phyloP scores from a whole-genome alignment of 495 filamentous ascomycete genomes.

The Glonium stellatum region DNA sequence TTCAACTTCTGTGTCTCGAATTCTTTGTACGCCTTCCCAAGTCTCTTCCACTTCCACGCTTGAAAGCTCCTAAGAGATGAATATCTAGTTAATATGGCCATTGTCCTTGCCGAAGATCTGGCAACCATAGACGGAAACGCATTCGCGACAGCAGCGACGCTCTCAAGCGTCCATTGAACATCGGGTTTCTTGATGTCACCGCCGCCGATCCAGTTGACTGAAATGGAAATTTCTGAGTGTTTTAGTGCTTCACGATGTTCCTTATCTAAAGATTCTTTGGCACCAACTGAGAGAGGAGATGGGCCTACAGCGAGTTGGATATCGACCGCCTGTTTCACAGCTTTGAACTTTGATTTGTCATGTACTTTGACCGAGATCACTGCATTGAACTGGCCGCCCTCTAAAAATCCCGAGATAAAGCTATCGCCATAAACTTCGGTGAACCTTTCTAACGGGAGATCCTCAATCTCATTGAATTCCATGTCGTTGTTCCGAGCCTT shows the following conservation, averaged over 20 bases:
- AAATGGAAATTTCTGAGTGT: slow-evolving; percentile 33
- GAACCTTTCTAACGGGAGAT: slow-evolving; percentile 28
- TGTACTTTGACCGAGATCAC: slow-evolving; percentile 34
- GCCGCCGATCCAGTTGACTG: slow-evolving; percentile 37
- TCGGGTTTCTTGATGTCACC: slow-evolving; percentile 34
- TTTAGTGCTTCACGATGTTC: slow-evolving; percentile 28
- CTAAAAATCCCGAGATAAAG: slow-evolving; percentile 36
- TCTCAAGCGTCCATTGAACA: slow-evolving; percentile 31
- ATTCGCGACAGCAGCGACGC: slow-evolving; percentile 30
- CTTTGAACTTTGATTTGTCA: slow-evolving; percentile 31
- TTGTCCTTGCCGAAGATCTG: slow-evolving; percentile 30
- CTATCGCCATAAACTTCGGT: slow-evolving; percentile 36
- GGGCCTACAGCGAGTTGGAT: slow-evolving; percentile 31
- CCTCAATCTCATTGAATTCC: slow-evolving; percentile 32
- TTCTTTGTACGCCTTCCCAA: slow-evolving; percentile 5
- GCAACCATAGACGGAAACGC: slow-evolving; percentile 34
- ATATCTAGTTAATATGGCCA: slow-evolving; percentile 31
- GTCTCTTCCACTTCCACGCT: slow-evolving; percentile 23
- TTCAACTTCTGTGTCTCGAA: slow-evolving; percentile 11
- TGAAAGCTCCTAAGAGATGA: slow-evolving; percentile 33
- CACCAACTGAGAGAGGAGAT: slow-evolving; percentile 25
- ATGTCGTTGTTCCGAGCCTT: slow-evolving; percentile 22
- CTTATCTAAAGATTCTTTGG: slow-evolving; percentile 16
- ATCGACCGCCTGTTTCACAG: slow-evolving; percentile 35
- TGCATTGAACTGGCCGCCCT: slow-evolving; percentile 37